phyloP scores from a whole-genome alignment of 2,329 filamentous ascomycete genomes.

The Aspergillus pseudoterreus region DNA sequence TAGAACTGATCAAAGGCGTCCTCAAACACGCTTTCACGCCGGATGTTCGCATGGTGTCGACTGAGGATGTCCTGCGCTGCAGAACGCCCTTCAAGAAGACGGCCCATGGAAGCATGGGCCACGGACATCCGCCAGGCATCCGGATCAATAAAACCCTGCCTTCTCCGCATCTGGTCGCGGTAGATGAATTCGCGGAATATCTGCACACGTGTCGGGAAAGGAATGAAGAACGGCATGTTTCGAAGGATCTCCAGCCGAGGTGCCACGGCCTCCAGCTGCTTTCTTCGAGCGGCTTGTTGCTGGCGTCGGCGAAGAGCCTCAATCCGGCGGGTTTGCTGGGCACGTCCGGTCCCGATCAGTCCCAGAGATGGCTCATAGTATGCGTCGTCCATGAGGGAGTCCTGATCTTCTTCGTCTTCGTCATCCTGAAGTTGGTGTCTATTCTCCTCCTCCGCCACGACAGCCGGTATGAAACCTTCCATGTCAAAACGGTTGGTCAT shows the following conservation, averaged over 20 bases:
- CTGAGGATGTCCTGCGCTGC: slow-evolving; percentile 39
- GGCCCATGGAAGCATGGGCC: slow-evolving; percentile 41
- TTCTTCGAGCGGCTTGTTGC: slow-evolving; percentile 63
- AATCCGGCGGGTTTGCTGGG: slow-evolving; percentile 58
- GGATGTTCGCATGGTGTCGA: slow-evolving; percentile 74
- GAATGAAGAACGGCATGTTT: slow-evolving; percentile 96
- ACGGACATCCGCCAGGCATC: slow-evolving; percentile 69
- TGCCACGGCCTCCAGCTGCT: slow-evolving; percentile 72
- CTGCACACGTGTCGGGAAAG: slow-evolving; percentile 83
- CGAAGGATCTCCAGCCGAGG: slow-evolving; percentile 86
- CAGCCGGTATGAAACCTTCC: slow-evolving; percentile 78
- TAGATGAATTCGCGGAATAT: slow-evolving; percentile 92
- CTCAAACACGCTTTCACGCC: slow-evolving; percentile 73
- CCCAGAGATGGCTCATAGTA: slow-evolving; percentile 29
- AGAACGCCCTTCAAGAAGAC: slow-evolving; percentile 37
- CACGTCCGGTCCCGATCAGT: slow-evolving; percentile 56
- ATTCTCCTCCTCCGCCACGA: slow-evolving; percentile 81
- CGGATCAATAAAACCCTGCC: slow-evolving; percentile 66
- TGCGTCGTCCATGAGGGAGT: slow-evolving; percentile 40
- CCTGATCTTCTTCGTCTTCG: slow-evolving; percentile 56
- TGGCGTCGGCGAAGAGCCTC: slow-evolving; percentile 63
- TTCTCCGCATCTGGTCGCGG: slow-evolving; percentile 70
- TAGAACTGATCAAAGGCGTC: slow-evolving; percentile 87
- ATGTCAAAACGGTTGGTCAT: slow-evolving; percentile 89
- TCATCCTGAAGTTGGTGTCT: slow-evolving; percentile 66